phyloP scores from a whole-genome alignment of 2,329 filamentous ascomycete species.

The Triangularia setosa region DNA sequence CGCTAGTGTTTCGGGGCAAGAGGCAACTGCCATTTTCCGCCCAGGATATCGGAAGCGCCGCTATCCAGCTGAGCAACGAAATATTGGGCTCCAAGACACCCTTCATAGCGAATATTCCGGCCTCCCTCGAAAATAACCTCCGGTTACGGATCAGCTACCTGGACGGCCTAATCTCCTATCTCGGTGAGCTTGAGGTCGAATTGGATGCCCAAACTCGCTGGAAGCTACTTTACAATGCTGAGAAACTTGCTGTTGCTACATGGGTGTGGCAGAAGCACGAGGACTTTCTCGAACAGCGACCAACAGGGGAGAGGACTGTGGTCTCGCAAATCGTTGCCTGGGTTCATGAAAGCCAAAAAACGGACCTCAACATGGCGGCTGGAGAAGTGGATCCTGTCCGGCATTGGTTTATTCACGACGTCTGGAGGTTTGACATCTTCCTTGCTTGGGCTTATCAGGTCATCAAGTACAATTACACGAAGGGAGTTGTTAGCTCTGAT shows the following conservation, averaged over 20 bases:
- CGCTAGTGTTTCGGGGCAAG: conserved; percentile 76
- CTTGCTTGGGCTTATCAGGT: conserved; percentile 76
- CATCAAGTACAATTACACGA: conserved; percentile 68
- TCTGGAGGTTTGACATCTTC: conserved; percentile 68
- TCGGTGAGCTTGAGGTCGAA: conserved; percentile 61
- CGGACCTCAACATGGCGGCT: conserved; percentile 56
- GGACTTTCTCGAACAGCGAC: conserved; percentile 56
- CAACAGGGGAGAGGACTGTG: conserved; percentile 61
- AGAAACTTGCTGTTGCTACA: conserved; percentile 79
- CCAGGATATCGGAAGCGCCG: conserved; percentile 71
- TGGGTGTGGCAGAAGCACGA: conserved; percentile 81
- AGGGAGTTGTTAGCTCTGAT: conserved; percentile 50
- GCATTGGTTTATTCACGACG: conserved; percentile 81
- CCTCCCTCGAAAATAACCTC: conserved; percentile 79
- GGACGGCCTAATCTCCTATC: conserved; percentile 67
- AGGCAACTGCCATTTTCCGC: conserved; percentile 62
- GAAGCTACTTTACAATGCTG: conserved; percentile 81
- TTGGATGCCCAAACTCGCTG: conserved; percentile 69
- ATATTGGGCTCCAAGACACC: conserved; percentile 74
- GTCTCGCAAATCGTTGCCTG: conserved; percentile 71
- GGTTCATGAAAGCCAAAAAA: conserved; percentile 73
- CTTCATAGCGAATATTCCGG: conserved; percentile 68
- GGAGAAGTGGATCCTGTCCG: conserved; percentile 76
- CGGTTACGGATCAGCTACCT: conserved; percentile 68
- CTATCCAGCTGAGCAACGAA: conserved; percentile 72